These are phyloP conservation scores for Cynanchum wilfordii DNA, from an alignment of 257 asterid species.

Conservation along the genomic window DNA sequence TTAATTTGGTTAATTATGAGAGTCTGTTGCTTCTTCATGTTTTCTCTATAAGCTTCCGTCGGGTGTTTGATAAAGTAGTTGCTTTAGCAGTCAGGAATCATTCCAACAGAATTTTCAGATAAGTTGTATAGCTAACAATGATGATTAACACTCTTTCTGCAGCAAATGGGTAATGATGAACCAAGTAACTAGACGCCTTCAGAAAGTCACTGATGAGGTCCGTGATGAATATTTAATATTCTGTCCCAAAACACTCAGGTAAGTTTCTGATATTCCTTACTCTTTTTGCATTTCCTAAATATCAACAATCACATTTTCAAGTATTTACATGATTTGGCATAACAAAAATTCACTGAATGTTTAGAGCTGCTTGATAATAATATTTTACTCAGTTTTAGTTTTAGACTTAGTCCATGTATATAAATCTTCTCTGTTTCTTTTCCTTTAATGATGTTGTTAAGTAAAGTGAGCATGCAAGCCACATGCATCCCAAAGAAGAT, in stretches of 20 bases:
- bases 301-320: background rate
- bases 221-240: conserved; percentile 65
- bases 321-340: background rate
- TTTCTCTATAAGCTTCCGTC: background rate
- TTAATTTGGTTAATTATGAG: too few species aligned
- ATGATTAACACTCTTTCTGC: conserved; percentile 27
- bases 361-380: background rate
- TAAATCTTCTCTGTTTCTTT: background rate
- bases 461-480: background rate
- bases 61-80: background rate
- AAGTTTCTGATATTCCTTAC: conserved; percentile 7
- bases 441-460: background rate
- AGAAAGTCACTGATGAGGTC: conserved; percentile 87
- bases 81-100: background rate
- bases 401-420: background rate
- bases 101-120: background rate
- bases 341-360: background rate
- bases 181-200: conserved; percentile 83
- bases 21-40: background rate
- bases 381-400: background rate
- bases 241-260: conserved; percentile 80
- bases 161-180: conserved; percentile 99
- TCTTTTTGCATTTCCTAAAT: background rate
- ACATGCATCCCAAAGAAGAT: background rate
- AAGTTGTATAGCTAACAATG: background rate